Percentiles rank a stretch among this genome's conserved stretches.
Evolutionary conservation across 2,329 filamentous ascomycete genomes (phyloP).

Genomic region (Arthrobotrys sphaeroides): DNA sequence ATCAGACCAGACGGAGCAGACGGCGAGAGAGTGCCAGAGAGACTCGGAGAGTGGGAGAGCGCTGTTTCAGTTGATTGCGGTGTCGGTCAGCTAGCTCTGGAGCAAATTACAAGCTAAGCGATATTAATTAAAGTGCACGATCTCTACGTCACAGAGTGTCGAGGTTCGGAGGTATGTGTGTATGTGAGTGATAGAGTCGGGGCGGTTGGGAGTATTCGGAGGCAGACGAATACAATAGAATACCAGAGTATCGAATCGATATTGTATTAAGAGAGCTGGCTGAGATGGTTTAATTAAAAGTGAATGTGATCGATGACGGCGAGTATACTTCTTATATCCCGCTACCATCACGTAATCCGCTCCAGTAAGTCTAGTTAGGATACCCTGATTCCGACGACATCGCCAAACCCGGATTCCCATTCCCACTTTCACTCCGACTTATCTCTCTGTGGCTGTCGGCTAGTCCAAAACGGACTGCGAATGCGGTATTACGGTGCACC

Average conservation of each 20-base stretch:
- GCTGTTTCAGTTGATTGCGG: not conserved
- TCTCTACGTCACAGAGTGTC: not conserved
- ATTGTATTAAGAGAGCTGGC: too few relatives aligned
- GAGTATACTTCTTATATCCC: not conserved
- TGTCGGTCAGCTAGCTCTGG: not conserved
- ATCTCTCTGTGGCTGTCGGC: not conserved
- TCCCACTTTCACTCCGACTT: constrained; percentile 1
- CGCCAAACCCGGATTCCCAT: constrained; percentile 7
- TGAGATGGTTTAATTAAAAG: too few relatives aligned
- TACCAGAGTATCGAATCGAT: too few relatives aligned
- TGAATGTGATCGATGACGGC: not conserved
- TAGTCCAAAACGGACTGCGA: constrained; percentile 6
- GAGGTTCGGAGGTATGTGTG: not conserved
- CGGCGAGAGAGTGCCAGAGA: not conserved
- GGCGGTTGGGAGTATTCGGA: not conserved
- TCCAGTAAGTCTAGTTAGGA: not conserved
- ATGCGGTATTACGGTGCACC: constrained; percentile 1
- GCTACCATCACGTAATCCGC: constrained; percentile 8
- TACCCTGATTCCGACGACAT: constrained; percentile 15
- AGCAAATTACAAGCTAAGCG: not conserved
- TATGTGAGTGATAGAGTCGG: not conserved
- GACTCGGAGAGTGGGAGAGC: not conserved
- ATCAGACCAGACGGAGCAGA: not conserved
- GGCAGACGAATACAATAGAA: too few relatives aligned
- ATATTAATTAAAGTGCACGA: constrained; percentile 3